A percentile compares a stretch with the other conserved stretches of the same genome.
Conservation (phyloP, 495 filamentous ascomycete species). For the Neurospora tetrasperma region DNA sequence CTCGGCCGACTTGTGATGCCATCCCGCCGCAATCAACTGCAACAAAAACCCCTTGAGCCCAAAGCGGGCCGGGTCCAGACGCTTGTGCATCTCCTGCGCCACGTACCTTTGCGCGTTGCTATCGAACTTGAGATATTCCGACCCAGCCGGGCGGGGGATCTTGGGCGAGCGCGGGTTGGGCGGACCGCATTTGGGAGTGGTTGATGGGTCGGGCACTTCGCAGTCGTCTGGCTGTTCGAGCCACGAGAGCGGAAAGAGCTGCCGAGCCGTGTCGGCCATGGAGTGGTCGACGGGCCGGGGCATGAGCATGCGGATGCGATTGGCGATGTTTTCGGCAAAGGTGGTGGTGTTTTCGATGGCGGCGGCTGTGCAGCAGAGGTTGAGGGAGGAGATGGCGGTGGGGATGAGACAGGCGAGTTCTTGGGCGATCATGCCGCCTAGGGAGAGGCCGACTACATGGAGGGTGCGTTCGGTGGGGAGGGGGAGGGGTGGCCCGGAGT, state of each 20-base stretch:
- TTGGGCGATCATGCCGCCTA: constrained; percentile 86
- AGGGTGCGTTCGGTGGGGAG: constrained; percentile 32
- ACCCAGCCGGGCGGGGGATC: constrained; percentile 7
- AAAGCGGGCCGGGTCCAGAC: constrained; percentile 43
- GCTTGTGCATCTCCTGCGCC: constrained; percentile 63
- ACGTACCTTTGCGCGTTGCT: constrained; percentile 72
- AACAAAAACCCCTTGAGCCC: constrained; percentile 58
- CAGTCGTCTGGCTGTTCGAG: constrained; percentile 51
- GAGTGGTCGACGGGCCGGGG: constrained; percentile 54
- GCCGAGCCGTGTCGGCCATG: constrained; percentile 37
- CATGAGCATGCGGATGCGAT: constrained; percentile 57
- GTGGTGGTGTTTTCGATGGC: constrained; percentile 50
- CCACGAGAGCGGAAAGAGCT: constrained; percentile 52
- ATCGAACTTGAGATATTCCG: constrained; percentile 42
- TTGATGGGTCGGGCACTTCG: constrained; percentile 22
- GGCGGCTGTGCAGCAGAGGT: constrained; percentile 63
- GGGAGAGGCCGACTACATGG: constrained; percentile 63
- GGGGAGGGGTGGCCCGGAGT: constrained; percentile 3
- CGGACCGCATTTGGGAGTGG: constrained; percentile 14
- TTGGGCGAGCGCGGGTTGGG: neutral
- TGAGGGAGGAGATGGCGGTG: constrained; percentile 50
- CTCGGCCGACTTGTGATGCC: constrained; percentile 59
- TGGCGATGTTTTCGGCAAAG: constrained; percentile 51
- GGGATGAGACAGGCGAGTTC: constrained; percentile 60
- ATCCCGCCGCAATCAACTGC: constrained; percentile 68